These are phyloP conservation scores for Cudoniella acicularis DNA, from an alignment of 495 filamentous ascomycete species.

Conservation along the genomic window DNA sequence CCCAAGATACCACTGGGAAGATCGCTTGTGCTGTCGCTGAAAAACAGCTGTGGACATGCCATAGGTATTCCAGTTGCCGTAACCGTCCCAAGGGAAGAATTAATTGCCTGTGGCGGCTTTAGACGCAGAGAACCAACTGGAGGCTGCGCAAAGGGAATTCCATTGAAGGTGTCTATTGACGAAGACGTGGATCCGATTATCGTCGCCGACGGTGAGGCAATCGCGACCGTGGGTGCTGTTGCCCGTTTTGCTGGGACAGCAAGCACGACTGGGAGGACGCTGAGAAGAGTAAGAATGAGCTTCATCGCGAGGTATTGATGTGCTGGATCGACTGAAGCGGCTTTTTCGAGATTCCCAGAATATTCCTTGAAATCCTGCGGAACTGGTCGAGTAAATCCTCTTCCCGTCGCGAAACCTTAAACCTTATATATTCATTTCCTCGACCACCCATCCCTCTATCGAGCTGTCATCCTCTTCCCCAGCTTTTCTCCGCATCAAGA, in stretches of 20 bases:
- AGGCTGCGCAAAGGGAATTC: constrained; percentile 61
- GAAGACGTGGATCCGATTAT: constrained; percentile 15
- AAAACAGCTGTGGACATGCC: constrained; percentile 49
- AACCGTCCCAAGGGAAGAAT: constrained; percentile 39
- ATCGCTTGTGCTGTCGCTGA: constrained; percentile 36
- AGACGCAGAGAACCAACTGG: constrained; percentile 57
- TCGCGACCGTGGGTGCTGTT: constrained; percentile 16
- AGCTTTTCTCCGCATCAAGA: no score
- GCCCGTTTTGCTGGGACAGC: constrained; percentile 16
- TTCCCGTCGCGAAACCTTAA: no score
- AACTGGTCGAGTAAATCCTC: not conserved
- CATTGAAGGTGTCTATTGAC: constrained; percentile 49
- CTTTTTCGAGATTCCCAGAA: not conserved
- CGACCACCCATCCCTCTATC: no score
- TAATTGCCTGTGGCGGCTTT: constrained; percentile 52
- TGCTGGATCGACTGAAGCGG: no score
- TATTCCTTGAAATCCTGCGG: not conserved
- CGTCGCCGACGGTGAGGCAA: constrained; percentile 17
- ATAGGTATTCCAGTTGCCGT: constrained; percentile 39
- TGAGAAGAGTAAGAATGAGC: constrained; percentile 6
- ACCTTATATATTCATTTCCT: no score
- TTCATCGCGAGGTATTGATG: constrained; percentile 19
- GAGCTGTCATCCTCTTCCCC: no score
- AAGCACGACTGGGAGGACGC: constrained; percentile 1
- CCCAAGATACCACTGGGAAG: constrained; percentile 47